Evolutionary conservation across 1,139 yeast genomes (phyloP).

Genomic region (Kluyveromyces sp.): DNA sequence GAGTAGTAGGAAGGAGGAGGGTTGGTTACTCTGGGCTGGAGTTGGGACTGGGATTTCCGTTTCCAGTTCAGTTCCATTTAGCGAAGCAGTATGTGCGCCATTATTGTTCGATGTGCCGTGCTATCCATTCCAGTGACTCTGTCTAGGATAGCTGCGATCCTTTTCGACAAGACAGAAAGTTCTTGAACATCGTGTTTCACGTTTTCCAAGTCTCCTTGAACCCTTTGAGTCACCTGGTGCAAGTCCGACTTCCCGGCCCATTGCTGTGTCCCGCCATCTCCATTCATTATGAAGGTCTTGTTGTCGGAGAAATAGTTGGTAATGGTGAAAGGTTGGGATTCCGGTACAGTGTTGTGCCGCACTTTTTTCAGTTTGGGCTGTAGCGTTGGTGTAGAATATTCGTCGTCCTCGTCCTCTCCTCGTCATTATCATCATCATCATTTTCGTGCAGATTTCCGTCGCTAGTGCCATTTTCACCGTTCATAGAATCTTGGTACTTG

Average conservation of each 20-base stretch:
- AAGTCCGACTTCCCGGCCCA: background rate
- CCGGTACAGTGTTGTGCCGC: background rate
- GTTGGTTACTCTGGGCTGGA: too few species aligned
- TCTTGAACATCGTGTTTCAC: constrained; percentile 3
- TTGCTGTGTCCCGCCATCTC: constrained; percentile 3
- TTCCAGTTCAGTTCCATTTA: too few species aligned
- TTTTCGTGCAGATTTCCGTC: too few species aligned
- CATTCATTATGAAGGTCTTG: constrained; percentile 4
- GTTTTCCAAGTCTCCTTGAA: background rate
- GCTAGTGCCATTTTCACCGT: too few species aligned
- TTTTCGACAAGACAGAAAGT: constrained; percentile 1
- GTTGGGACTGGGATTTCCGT: too few species aligned
- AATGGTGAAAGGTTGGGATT: constrained; percentile 3
- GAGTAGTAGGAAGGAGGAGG: too few species aligned
- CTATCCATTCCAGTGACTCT: background rate
- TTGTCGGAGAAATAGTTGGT: constrained; percentile 5
- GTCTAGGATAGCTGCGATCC: background rate
- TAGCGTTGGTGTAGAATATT: background rate
- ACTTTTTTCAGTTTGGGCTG: constrained; percentile 1
- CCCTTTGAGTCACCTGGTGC: background rate
- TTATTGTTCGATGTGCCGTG: background rate
- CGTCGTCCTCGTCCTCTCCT: background rate
- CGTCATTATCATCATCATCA: background rate
- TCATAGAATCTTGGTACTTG: too few species aligned
- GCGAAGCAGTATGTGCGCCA: background rate